Evolutionary conservation across 331 rosid species (phyloP).

Genomic region (Acacia concinna): DNA sequence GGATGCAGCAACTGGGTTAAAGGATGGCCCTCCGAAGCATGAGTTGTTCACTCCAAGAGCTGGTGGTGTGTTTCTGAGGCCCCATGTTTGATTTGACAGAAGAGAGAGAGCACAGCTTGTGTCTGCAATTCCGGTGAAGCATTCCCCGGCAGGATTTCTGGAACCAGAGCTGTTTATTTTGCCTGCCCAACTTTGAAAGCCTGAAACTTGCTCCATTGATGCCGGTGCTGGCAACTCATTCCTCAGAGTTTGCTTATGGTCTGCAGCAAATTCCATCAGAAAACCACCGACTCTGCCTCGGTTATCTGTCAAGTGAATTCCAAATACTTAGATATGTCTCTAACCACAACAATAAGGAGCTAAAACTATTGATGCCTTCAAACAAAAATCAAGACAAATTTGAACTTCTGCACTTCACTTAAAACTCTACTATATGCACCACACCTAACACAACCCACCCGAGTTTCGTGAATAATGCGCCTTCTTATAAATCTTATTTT

Average conservation of each 20-base stretch:
- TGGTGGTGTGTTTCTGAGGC: constrained; percentile 56
- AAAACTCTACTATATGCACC: not conserved
- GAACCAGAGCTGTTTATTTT: constrained; percentile 33
- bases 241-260: constrained; percentile 51
- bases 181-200: constrained; percentile 34
- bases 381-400: not conserved
- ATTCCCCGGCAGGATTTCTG: constrained; percentile 65
- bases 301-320: constrained; percentile 48
- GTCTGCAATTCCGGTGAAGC: constrained; percentile 59
- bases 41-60: constrained; percentile 54
- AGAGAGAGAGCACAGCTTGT: constrained; percentile 99
- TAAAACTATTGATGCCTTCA: constrained; percentile 4
- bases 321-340: constrained; percentile 5
- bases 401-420: not conserved
- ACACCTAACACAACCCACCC: not conserved
- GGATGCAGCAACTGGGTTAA: constrained; percentile 47
- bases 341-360: not conserved
- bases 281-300: constrained; percentile 58
- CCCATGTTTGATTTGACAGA: constrained; percentile 96
- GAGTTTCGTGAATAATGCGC: not conserved
- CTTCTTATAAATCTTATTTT: not conserved
- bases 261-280: constrained; percentile 78
- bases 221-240: constrained; percentile 49
- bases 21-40: constrained; percentile 48
- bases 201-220: constrained; percentile 50